Conservation (phyloP, 164 flowering plant species). For the Tetrastigma voinierianum region DNA sequence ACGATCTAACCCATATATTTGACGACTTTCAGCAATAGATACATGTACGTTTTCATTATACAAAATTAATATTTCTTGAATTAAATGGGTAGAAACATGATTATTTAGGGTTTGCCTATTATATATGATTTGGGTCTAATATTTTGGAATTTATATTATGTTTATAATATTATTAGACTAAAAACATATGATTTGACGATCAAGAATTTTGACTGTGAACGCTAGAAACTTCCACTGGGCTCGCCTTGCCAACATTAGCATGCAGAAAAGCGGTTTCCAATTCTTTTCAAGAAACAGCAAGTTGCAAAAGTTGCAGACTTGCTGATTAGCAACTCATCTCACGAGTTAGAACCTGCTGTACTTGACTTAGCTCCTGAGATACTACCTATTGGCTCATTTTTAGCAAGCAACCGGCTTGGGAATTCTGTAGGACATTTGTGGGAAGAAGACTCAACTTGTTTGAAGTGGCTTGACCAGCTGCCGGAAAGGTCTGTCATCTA, state of each 20-base stretch:
- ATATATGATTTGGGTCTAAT: too few relatives aligned
- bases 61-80: too few relatives aligned
- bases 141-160: too few relatives aligned
- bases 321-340: constrained; percentile 32
- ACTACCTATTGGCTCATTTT: constrained; percentile 35
- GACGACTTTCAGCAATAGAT: too few relatives aligned
- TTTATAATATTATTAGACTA: too few relatives aligned
- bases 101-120: too few relatives aligned
- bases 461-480: constrained; percentile 44
- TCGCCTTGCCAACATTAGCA: constrained; percentile 1
- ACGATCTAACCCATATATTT: too few relatives aligned
- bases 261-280: constrained; percentile 15
- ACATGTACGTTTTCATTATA: too few relatives aligned
- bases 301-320: constrained; percentile 13
- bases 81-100: too few relatives aligned
- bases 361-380: constrained; percentile 14
- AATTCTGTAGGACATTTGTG: constrained; percentile 21
- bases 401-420: constrained; percentile 12
- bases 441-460: constrained; percentile 41
- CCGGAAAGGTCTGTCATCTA: constrained; percentile 39
- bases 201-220: too few relatives aligned
- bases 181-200: too few relatives aligned
- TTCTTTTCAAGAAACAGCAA: not conserved
- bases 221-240: too few relatives aligned
- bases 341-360: constrained; percentile 38